Percentiles rank a stretch among this genome's conserved stretches.
phyloP scores from a whole-genome alignment of 257 asterid genomes.

The Galeopsis tetrahit region DNA sequence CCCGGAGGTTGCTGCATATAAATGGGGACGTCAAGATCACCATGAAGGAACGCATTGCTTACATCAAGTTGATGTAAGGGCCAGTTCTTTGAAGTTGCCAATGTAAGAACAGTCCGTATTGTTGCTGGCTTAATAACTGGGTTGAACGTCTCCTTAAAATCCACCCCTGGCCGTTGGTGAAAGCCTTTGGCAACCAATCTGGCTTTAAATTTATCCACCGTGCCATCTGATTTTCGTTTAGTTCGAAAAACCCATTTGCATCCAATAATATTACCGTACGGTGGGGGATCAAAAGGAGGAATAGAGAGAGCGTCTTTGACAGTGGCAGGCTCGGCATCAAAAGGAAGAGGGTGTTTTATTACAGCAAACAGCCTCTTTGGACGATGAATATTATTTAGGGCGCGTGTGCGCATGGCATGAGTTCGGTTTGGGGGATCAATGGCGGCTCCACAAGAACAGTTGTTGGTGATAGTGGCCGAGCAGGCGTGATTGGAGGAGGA shows the following conservation, averaged over 20 bases:
- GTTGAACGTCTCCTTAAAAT: not conserved
- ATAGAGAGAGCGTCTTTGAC: not conserved
- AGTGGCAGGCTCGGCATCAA: not conserved
- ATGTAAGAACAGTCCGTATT: not conserved
- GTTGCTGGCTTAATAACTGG: not conserved
- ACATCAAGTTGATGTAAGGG: not conserved
- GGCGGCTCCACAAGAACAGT: not conserved
- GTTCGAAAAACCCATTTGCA: not conserved
- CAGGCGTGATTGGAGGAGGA: not conserved
- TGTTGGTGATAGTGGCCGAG: not conserved
- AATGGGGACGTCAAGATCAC: not conserved
- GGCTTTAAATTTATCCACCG: not conserved
- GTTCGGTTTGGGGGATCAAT: not conserved
- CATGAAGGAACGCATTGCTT: slow-evolving; percentile 1
- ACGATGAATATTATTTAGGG: too few relatives aligned
- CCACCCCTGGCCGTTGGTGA: not conserved
- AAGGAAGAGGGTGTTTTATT: not conserved
- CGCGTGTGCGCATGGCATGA: not conserved
- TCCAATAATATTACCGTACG: not conserved
- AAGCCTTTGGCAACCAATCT: not conserved
- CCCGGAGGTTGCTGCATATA: not conserved
- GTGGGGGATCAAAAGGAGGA: not conserved
- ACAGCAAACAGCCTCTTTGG: not conserved
- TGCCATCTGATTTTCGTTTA: not conserved
- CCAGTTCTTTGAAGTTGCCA: not conserved